These are phyloP conservation scores for Cyberlindnera meyerae DNA, from an alignment of 805 yeast genomes.

Conservation along the genomic window DNA sequence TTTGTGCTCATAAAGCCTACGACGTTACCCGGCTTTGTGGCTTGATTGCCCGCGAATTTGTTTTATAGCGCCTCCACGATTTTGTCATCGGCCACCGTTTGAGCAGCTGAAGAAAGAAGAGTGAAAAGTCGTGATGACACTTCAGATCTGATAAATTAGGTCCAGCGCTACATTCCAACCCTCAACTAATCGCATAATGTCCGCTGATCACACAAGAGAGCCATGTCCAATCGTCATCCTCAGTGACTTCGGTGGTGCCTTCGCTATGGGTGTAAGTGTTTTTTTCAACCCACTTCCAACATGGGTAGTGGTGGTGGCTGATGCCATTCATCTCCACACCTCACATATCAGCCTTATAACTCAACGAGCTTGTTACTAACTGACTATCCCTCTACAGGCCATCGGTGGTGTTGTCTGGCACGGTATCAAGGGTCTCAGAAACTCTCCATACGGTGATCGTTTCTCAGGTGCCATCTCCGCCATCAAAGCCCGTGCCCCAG, in stretches of 20 bases:
- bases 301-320: no score
- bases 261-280: conserved; percentile 89
- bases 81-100: no score
- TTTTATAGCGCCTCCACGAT: no score
- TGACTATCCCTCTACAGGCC: conserved; percentile 24
- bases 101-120: no score
- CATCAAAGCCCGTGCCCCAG: conserved; percentile 94
- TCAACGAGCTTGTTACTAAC: conserved; percentile 1
- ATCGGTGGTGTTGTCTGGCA: conserved; percentile 99
- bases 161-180: no score
- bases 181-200: conserved; percentile 35
- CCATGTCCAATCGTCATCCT: conserved; percentile 97
- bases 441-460: conserved; percentile 96
- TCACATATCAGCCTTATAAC: neutral
- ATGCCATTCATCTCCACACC: no score
- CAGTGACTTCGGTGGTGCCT: conserved; percentile 98
- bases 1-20: no score
- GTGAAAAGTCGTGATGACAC: no score
- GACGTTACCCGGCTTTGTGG: no score
- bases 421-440: conserved; percentile 97
- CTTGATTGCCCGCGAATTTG: no score
- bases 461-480: conserved; percentile 85
- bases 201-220: conserved; percentile 97
- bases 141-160: no score
- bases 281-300: no score